Evolutionary conservation across 208 protist species (phyloP), one percentile per base, ranked within the genome.

Genomic region (Crithidia expoeki): DNA sequence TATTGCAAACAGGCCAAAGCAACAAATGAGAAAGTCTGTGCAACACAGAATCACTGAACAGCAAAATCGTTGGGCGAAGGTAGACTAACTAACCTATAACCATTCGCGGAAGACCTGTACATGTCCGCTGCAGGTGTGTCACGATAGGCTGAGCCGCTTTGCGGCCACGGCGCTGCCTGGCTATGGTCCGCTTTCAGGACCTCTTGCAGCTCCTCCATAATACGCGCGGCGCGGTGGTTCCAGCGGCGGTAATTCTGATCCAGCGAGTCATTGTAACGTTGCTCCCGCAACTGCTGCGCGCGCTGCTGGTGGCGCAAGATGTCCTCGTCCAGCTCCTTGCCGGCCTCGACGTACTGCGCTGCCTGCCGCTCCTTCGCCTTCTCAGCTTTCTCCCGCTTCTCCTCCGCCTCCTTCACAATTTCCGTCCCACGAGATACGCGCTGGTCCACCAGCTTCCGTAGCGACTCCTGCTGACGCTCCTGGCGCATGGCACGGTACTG

Each of bases 191-290:
- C 56, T 21, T 53, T 47, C 28, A 90, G 57, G 0, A 61, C 74
- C 7, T 81, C 72, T 0, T 79, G 69, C 50, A 96, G 68, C 34
- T 94, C 84, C 25, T 78, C 68, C 65, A 96, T 85, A 27, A 96
- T 89, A 57, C 80, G 84, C 4, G 84, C 81, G 1, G 88, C 90
- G 1, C 86, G 81, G 46, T 80, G 68, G 63, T 94, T 96, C 89
- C 91, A 96, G 34, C 84, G 81, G 21, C 57, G 59, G 74, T 89
- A 96, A 58, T 92, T 90, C 68, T 85, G 84, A 21, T 12, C 7
- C 33, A 93, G 69, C 14, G 80, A 65, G 12, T 71, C 70, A 66
- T 92, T 78, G 46, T 77, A 64, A 14, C 72, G 80, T 42, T 68
- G 47, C 27, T 72, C 27, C 56, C 86, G 74, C 23, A 86, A 11